Evolutionary conservation across 306 rosid genomes (phyloP), one percentile per base, ranked within the genome.

Genomic region (Ormosia semicastrata): DNA sequence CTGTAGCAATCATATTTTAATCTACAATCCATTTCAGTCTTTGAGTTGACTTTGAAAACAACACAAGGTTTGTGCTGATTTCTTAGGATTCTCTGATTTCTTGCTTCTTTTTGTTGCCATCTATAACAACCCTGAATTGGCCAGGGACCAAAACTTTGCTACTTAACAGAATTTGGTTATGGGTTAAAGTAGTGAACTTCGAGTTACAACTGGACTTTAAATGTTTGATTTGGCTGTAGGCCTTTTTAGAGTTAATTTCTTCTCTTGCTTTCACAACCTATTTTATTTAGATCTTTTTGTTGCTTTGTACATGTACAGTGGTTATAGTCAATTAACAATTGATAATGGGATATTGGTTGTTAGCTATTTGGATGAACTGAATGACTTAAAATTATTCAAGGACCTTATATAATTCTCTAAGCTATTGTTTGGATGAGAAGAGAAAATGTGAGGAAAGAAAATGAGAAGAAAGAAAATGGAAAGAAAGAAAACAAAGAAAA

Each of bases 311-410:
- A 37, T 63, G 43, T 32, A 11, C 47, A 17, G 17, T 44, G 41
- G 11, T 32, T 65, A 6, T 66, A 66, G 30, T 44, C 40, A 47
- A 67, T 68, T 82, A 75, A 47, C 39, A 39, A 37, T 24, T 49
- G 40, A 82, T 76, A 68, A 76, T 78, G 56, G 44, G 13, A 46
- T 66, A 62, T 53, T 49, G 9, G 36, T 53, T 78, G 44, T 64
- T 63, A 52, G 37, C 72, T 71, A 60, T 71, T 33, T 71, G 69
- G 54, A 75, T 43, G 24, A 77, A 71, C 50, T 6, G 18, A 76
- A 49, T 60, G 62, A n/a, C 46, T 40, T 70, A 5, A 62, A 50
- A 32, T 62, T 70, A 62, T 71, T 60, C 34, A 7, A 49, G 46
- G 53, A 40, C 14, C 81, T 44, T 36, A 17, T 58, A 29, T 58